Evolutionary conservation across 345 rosid species (phyloP).

Genomic region (Pugionium cornutum): DNA sequence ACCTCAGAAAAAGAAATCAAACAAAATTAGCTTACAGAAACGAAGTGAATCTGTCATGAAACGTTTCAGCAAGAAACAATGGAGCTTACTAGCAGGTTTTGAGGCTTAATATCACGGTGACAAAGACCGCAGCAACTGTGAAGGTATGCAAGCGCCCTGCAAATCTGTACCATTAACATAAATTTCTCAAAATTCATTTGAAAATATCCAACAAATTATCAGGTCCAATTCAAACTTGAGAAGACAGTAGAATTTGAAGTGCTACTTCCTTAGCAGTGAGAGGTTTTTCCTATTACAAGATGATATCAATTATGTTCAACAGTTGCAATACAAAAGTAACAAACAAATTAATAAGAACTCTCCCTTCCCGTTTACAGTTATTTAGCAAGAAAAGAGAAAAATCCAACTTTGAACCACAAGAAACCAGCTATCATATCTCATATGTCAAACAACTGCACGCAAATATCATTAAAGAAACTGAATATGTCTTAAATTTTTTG

Average conservation of each 20-base stretch:
- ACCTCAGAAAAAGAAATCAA: not conserved
- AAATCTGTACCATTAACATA: slow-evolving; percentile 57
- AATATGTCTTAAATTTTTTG: not conserved
- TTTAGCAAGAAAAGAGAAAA: no score
- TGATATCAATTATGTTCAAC: not conserved
- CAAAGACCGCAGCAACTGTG: slow-evolving; percentile 86
- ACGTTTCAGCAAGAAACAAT: not conserved
- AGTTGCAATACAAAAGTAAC: not conserved
- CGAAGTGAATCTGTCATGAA: not conserved
- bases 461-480: slow-evolving; percentile 4
- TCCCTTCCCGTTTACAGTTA: no score
- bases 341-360: not conserved
- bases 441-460: not conserved
- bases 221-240: not conserved
- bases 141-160: slow-evolving; percentile 91
- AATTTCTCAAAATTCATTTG: slow-evolving; percentile 19
- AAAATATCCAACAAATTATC: not conserved
- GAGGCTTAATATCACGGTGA: slow-evolving; percentile 96
- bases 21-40: not conserved
- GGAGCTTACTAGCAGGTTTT: slow-evolving; percentile 77
- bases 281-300: no score
- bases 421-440: not conserved
- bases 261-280: no score
- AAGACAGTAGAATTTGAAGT: no score
- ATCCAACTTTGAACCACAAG: not conserved